Percentiles rank a stretch among this genome's conserved stretches.
Conservation (phyloP, 371 early-diverging fungal genomes). For the Apophysomyces ossiformis region DNA sequence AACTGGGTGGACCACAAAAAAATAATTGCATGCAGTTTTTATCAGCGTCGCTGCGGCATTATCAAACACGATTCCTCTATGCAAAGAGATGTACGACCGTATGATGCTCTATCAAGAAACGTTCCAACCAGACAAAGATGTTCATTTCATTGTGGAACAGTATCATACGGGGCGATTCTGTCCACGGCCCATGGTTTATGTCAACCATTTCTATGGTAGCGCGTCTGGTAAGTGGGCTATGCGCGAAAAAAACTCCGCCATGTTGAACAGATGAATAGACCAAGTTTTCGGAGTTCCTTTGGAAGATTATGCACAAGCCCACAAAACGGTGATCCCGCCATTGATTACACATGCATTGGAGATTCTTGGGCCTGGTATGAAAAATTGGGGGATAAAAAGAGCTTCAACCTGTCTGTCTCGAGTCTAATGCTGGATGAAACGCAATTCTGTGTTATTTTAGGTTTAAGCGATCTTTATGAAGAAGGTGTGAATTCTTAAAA, state of each 20-base stretch:
- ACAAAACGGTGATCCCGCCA: constrained; percentile 61
- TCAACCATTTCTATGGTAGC: constrained; percentile 60
- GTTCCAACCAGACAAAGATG: constrained; percentile 68
- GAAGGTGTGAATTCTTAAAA: not conserved
- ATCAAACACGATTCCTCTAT: constrained; percentile 61
- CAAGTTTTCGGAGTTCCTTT: constrained; percentile 78
- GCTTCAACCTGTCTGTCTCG: too few relatives aligned
- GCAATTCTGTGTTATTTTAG: not conserved
- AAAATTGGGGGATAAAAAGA: constrained; percentile 13
- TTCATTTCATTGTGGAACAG: constrained; percentile 71
- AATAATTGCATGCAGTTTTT: constrained; percentile 46
- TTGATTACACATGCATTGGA: constrained; percentile 58
- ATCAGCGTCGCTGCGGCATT: constrained; percentile 67
- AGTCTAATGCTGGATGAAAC: too few relatives aligned
- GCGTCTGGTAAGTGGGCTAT: constrained; percentile 47
- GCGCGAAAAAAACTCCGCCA: not conserved
- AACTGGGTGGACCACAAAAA: too few relatives aligned
- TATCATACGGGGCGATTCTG: constrained; percentile 70
- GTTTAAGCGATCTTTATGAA: not conserved
- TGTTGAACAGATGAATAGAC: constrained; percentile 33
- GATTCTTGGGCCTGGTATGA: constrained; percentile 41
- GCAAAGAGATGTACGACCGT: constrained; percentile 62
- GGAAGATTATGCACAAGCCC: constrained; percentile 63
- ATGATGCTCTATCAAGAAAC: constrained; percentile 71
- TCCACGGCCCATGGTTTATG: constrained; percentile 70